A percentile compares a stretch with the other conserved stretches of the same genome.
Evolutionary conservation across 768 basidiomycete genomes (phyloP).

Genomic region (Glaciozyma antarctica): DNA sequence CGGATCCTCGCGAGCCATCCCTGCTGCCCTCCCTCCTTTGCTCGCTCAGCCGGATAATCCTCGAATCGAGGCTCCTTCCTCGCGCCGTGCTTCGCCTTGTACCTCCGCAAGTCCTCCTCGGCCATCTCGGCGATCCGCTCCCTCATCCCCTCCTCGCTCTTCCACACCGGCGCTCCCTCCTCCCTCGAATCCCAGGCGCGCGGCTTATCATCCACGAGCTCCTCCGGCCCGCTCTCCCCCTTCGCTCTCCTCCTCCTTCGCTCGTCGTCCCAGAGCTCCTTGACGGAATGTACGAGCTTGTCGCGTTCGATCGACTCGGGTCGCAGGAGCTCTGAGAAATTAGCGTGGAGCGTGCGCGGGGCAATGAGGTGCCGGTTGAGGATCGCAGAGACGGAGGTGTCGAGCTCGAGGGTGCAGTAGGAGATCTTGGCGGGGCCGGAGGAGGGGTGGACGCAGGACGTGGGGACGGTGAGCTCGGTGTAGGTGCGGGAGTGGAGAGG

Average conservation of each 20-base stretch:
- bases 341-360: slow-evolving; percentile 60
- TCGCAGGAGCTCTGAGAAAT: slow-evolving; percentile 51
- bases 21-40: background rate
- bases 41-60: slow-evolving; percentile 21
- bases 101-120: slow-evolving; percentile 43
- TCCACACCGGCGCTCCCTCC: slow-evolving; percentile 48
- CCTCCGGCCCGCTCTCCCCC: slow-evolving; percentile 27
- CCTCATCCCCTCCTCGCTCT: slow-evolving; percentile 65
- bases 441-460: slow-evolving; percentile 32
- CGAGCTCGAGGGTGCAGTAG: slow-evolving; percentile 59
- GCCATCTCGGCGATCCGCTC: slow-evolving; percentile 59
- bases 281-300: slow-evolving; percentile 74
- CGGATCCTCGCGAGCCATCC: slow-evolving; percentile 66
- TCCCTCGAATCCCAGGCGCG: slow-evolving; percentile 9
- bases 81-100: slow-evolving; percentile 32
- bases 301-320: slow-evolving; percentile 48
- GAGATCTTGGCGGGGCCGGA: slow-evolving; percentile 38
- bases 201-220: slow-evolving; percentile 12
- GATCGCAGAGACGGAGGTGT: slow-evolving; percentile 69
- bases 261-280: slow-evolving; percentile 96
- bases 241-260: slow-evolving; percentile 51
- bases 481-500: slow-evolving; percentile 30
- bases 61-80: slow-evolving; percentile 35
- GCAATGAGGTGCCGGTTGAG: slow-evolving; percentile 64
- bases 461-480: slow-evolving; percentile 36